phyloP scores from a whole-genome alignment of 768 basidiomycete genomes.

The Mycena vulgaris region DNA sequence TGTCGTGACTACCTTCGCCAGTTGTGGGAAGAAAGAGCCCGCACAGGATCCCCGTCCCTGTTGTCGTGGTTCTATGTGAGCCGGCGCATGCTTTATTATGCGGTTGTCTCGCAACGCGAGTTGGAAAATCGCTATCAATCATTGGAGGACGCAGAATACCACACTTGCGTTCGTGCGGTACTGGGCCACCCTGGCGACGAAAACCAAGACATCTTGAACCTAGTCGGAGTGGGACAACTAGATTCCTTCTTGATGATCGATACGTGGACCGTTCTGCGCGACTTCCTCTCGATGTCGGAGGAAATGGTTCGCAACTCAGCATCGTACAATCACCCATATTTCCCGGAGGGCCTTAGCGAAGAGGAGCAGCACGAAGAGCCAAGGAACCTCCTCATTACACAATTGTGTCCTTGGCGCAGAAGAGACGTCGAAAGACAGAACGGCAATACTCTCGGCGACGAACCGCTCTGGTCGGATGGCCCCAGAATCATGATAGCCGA shows the following conservation, averaged over 20 bases:
- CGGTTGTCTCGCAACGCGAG: background rate
- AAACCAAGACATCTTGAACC: background rate
- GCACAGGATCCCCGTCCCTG: background rate
- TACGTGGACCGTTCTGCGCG: background rate
- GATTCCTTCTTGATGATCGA: conserved; percentile 4
- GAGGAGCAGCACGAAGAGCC: background rate
- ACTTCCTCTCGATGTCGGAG: background rate
- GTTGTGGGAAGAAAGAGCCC: background rate
- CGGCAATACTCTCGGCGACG: background rate
- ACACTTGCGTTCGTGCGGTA: background rate
- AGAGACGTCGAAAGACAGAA: background rate
- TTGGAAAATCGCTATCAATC: background rate
- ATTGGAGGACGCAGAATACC: background rate
- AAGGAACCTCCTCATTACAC: background rate
- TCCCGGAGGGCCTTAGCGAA: too few species aligned
- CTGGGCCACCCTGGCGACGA: background rate
- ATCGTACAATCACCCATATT: background rate
- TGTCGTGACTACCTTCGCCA: conserved; percentile 6
- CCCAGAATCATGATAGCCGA: background rate
- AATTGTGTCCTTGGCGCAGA: background rate
- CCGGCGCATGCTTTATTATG: background rate
- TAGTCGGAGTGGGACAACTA: background rate
- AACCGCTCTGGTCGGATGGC: too few species aligned
- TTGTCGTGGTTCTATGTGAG: background rate
- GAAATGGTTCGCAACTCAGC: background rate